These are phyloP conservation scores for Pythium pyrilobum DNA, from an alignment of 352 stramenopile genomes.

Conservation along the genomic window DNA sequence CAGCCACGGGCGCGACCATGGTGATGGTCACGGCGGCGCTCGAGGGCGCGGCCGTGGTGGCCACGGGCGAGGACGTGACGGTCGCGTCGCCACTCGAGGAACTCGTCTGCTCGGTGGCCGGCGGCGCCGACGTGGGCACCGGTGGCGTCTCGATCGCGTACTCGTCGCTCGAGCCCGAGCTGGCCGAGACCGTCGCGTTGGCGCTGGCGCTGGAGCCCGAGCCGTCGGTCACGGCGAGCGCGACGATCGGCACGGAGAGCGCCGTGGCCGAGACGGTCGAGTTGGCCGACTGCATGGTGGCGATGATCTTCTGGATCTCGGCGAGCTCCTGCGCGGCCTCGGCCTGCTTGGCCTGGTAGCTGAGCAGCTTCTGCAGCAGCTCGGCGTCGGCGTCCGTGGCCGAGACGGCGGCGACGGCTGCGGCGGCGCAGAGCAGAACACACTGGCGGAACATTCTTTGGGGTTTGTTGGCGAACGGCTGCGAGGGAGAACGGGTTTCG, in stretches of 20 bases:
- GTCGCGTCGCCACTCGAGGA: neutral
- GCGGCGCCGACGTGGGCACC: neutral
- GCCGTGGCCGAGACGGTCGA: neutral
- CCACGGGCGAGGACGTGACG: neutral
- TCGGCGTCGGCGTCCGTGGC: neutral
- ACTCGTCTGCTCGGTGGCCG: neutral
- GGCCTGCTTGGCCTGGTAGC: constrained; percentile 9
- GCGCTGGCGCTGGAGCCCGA: neutral
- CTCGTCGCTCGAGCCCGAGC: constrained; percentile 3
- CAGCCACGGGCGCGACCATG: constrained; percentile 6
- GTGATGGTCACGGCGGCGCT: constrained; percentile 6
- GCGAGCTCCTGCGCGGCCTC: neutral
- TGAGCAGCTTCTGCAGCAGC: constrained; percentile 9
- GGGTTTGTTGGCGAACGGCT: too few relatives aligned
- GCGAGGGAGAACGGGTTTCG: too few relatives aligned
- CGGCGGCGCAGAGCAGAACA: neutral
- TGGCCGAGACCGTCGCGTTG: neutral
- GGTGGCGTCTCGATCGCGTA: constrained; percentile 10
- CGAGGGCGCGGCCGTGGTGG: neutral
- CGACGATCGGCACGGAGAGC: neutral
- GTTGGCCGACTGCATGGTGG: neutral
- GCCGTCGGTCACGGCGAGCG: neutral
- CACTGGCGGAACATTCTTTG: neutral
- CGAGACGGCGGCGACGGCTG: neutral
- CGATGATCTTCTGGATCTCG: constrained; percentile 11